phyloP scores from a whole-genome alignment of 768 basidiomycete species.

The Butyriboletus loyo region DNA sequence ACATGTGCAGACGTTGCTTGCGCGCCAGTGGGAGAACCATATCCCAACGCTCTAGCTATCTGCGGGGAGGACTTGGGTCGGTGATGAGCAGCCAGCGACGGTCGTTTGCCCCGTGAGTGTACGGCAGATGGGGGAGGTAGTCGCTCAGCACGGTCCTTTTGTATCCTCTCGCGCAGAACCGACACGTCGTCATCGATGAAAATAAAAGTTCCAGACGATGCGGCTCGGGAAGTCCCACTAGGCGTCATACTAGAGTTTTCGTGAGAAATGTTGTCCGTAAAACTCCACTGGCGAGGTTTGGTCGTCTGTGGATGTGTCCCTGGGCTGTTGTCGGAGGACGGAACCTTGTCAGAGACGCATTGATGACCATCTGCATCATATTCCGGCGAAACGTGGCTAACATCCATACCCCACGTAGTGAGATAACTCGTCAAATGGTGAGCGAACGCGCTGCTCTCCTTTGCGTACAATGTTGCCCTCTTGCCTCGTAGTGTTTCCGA shows the following conservation, averaged over 20 bases:
- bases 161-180: slow-evolving; percentile 72
- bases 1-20: slow-evolving; percentile 34
- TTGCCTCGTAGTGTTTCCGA: slow-evolving; percentile 80
- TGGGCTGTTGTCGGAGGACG: slow-evolving; percentile 6
- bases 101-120: slow-evolving; percentile 54
- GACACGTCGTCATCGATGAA: slow-evolving; percentile 92
- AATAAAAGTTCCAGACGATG: slow-evolving; percentile 55
- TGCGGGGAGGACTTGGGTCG: slow-evolving; percentile 81
- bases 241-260: slow-evolving; percentile 16
- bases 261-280: slow-evolving; percentile 16
- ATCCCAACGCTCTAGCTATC: slow-evolving; percentile 55
- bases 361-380: slow-evolving; percentile 45
- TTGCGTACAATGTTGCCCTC: slow-evolving; percentile 80
- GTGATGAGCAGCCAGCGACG: slow-evolving; percentile 63
- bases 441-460: slow-evolving; percentile 84
- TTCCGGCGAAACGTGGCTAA: slow-evolving; percentile 72
- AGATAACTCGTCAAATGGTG: slow-evolving; percentile 91
- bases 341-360: slow-evolving; percentile 12
- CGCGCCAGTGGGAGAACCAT: slow-evolving; percentile 27
- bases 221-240: slow-evolving; percentile 25
- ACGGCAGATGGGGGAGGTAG: slow-evolving; percentile 35
- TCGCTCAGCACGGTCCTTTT: slow-evolving; percentile 60
- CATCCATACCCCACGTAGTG: slow-evolving; percentile 93
- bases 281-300: slow-evolving; percentile 25
- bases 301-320: slow-evolving; percentile 4